phyloP scores from a whole-genome alignment of 192 early-diverging fungal genomes.

The Umbelopsis vinacea region DNA sequence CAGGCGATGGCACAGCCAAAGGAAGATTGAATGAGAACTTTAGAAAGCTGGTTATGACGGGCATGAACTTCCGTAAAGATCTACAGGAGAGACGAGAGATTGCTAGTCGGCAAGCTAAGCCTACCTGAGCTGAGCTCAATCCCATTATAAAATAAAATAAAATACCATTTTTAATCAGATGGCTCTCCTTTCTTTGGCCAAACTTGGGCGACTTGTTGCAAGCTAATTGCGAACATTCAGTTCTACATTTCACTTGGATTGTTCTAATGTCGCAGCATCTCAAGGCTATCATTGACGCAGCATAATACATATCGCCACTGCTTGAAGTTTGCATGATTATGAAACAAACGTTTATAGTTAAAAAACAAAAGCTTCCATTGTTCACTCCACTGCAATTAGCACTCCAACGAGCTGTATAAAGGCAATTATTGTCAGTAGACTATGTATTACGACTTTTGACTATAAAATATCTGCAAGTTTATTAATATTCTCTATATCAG shows the following conservation, averaged over 20 bases:
- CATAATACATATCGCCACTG: too few species aligned
- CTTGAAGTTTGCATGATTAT: too few species aligned
- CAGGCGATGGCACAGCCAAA: conserved; percentile 1
- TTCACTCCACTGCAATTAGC: too few species aligned
- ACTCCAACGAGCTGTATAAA: too few species aligned
- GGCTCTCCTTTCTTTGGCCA: too few species aligned
- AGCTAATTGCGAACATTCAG: neutral
- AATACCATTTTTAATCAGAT: neutral
- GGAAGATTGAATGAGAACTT: conserved; percentile 46
- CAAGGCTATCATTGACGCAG: too few species aligned
- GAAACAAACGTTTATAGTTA: too few species aligned
- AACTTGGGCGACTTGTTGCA: neutral
- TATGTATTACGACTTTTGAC: too few species aligned
- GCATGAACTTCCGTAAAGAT: conserved; percentile 47
- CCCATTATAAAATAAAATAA: neutral
- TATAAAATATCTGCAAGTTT: neutral
- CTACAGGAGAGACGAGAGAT: conserved; percentile 39
- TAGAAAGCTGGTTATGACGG: conserved; percentile 44
- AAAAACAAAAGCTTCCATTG: too few species aligned
- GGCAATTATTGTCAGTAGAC: too few species aligned
- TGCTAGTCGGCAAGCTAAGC: conserved; percentile 3
- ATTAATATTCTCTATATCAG: neutral
- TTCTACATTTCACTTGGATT: neutral
- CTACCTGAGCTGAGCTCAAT: neutral
- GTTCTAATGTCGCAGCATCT: neutral